A percentile compares a stretch with the other conserved stretches of the same genome.
Evolutionary conservation across 176 grass and related monocot genomes (phyloP).

Genomic region (Eragrostis nindensis): DNA sequence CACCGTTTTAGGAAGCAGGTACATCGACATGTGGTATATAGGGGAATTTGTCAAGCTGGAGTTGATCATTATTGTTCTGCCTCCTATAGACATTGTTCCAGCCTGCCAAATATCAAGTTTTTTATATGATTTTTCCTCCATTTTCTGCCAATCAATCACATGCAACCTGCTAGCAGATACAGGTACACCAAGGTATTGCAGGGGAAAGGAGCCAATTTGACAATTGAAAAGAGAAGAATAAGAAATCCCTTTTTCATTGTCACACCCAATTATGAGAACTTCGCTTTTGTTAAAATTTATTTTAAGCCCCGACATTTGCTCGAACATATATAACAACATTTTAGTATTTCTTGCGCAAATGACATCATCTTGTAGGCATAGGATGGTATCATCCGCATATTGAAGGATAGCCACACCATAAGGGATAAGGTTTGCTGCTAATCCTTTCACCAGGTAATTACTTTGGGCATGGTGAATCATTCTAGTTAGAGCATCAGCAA

Average conservation of each 20-base stretch:
- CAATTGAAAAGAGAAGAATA: not conserved
- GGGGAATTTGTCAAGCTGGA: not conserved
- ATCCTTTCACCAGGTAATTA: accelerated
- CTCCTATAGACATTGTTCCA: not conserved
- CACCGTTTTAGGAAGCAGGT: too few species aligned
- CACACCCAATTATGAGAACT: not conserved
- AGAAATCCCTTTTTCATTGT: accelerated
- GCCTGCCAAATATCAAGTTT: not conserved
- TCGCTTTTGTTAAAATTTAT: not conserved
- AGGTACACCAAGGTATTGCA: too few species aligned
- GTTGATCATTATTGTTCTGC: not conserved
- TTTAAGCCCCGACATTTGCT: not conserved
- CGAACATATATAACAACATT: not conserved
- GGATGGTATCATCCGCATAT: not conserved
- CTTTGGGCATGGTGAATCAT: not conserved
- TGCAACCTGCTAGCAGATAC: too few species aligned
- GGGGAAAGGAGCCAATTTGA: not conserved
- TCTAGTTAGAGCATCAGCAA: not conserved
- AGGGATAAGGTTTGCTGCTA: not conserved
- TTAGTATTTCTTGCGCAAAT: not conserved
- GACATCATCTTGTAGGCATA: not conserved
- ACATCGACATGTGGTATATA: not conserved
- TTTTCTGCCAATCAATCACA: too few species aligned
- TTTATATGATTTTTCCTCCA: too few species aligned
- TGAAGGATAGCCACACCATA: not conserved